These are phyloP conservation scores for Chlorophyllum brunneum DNA, from an alignment of 768 basidiomycete species.

Conservation along the genomic window DNA sequence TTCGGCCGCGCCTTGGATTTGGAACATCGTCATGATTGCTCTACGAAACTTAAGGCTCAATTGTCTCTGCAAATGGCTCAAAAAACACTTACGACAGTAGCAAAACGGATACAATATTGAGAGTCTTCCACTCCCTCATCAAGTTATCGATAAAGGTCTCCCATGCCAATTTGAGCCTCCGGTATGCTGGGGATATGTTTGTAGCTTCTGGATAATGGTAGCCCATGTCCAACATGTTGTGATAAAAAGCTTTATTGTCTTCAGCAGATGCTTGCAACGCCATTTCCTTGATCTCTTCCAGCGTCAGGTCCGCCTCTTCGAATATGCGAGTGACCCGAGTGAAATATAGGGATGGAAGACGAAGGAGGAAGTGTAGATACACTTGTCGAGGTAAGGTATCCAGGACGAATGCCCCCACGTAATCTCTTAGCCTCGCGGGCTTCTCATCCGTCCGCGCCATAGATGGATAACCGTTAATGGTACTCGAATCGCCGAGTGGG, in stretches of 20 bases:
- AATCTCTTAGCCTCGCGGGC: not conserved
- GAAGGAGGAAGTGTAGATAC: slow-evolving; percentile 42
- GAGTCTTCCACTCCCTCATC: slow-evolving; percentile 27
- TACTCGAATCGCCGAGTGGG: no score
- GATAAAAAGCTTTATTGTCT: not conserved
- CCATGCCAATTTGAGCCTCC: slow-evolving; percentile 21
- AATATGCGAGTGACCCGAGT: slow-evolving; percentile 66
- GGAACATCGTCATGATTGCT: slow-evolving; percentile 27
- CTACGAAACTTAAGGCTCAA: slow-evolving; percentile 12
- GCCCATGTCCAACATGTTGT: not conserved
- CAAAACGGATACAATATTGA: slow-evolving; percentile 26
- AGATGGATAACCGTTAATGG: no score
- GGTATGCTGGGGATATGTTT: slow-evolving; percentile 16
- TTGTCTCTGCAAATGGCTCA: not conserved
- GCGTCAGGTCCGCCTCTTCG: slow-evolving; percentile 60
- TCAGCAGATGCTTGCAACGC: slow-evolving; percentile 26
- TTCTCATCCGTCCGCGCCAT: no score
- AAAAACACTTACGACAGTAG: slow-evolving; percentile 20
- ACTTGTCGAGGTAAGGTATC: slow-evolving; percentile 26
- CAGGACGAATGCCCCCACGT: slow-evolving; percentile 20
- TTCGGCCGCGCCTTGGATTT: slow-evolving; percentile 31
- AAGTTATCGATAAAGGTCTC: slow-evolving; percentile 25
- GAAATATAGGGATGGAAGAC: slow-evolving; percentile 65
- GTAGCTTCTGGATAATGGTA: slow-evolving; percentile 9
- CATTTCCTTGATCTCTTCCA: slow-evolving; percentile 51